Evolutionary conservation across 2,329 filamentous ascomycete genomes (phyloP), one percentile per base, ranked within the genome.

Genomic region (Chrysosporium keratinophilum): DNA sequence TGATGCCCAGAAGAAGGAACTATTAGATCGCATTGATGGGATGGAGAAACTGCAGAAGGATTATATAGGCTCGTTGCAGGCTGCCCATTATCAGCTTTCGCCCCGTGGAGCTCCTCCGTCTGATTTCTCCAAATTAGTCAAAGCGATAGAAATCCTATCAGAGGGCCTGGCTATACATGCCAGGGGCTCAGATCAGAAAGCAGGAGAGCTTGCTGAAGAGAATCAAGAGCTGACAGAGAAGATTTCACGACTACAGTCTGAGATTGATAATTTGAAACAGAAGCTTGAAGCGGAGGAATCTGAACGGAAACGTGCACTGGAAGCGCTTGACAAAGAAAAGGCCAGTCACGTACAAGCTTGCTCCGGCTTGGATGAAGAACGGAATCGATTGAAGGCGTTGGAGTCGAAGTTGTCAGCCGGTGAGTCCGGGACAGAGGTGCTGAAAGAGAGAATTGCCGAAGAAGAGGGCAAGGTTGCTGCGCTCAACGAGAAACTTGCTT

Each of bases 341-440:
- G 72, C 71, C 9, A 77, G 75, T 59, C 65, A 73, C 6, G 65
- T 65, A 1, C 71, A 72, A 0, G 64, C 81, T 34, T 69, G 70
- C 14, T 64, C 72, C 11, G 79, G 82, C 60, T 69, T 83, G n/a
- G 74, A 78, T 1, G 81, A 86, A 54, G 81, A 85, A 56, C 82
- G 86, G 39, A 73, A 78, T 12, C 84, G 93, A 61, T 76, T 95
- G 19, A 79, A 77, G 54, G 74, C 78, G 28, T 72, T 95, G 19
- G 81, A 87, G 54, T 74, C 75, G 14, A 85, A 85, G 66, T 83
- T 95, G 64, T 81, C 85, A 1, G 85, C 90, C 59, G 89, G 88
- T 14, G 88, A 93, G 67, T 89, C 83, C 2, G 88, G 88, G 4
- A 89, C 88, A 0, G 87, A 90, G 67, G 82, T 81, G 28, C 71